Percentiles rank a stretch among this genome's conserved stretches.
These are phyloP conservation scores for Aspergillus mulundensis DNA, from an alignment of 495 filamentous ascomycete species.

Conservation along the genomic window DNA sequence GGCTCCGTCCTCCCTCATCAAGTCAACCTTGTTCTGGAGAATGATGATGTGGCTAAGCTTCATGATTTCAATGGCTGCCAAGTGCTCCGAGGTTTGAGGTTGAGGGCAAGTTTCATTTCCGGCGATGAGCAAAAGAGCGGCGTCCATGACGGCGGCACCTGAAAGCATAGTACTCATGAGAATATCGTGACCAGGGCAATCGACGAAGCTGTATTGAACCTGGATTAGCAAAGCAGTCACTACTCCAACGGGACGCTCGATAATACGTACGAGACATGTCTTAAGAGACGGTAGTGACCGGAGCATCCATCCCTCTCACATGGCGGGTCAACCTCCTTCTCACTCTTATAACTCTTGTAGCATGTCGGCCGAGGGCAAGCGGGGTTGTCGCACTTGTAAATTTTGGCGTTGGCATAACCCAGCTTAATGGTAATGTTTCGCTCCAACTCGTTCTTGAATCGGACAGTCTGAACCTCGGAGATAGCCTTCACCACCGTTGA, in stretches of 20 bases:
- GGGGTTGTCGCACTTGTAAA: conserved; percentile 95
- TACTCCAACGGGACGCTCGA: background rate
- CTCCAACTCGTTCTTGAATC: conserved; percentile 99
- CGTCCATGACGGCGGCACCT: conserved; percentile 98
- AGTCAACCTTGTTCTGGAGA: conserved; percentile 97
- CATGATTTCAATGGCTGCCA: conserved; percentile 99
- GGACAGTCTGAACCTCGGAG: conserved; percentile 95
- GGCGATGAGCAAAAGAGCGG: conserved; percentile 90
- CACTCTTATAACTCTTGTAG: conserved; percentile 95
- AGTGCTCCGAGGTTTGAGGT: conserved; percentile 97
- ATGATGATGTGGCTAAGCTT: conserved; percentile 98
- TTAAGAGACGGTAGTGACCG: conserved; percentile 76
- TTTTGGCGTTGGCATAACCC: conserved; percentile 98
- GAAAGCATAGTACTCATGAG: conserved; percentile 99
- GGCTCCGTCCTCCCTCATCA: conserved; percentile 92
- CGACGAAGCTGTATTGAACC: conserved; percentile 60
- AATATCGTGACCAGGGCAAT: conserved; percentile 99
- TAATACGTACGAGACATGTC: conserved; percentile 77
- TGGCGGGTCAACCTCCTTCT: conserved; percentile 92
- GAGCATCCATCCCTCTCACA: conserved; percentile 90
- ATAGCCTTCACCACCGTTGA: conserved; percentile 98
- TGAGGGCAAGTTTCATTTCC: conserved; percentile 99
- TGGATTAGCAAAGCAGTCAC: conserved; percentile 1
- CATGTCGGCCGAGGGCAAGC: conserved; percentile 91
- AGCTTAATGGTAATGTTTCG: conserved; percentile 99